Percentiles rank a stretch among this genome's conserved stretches.
These are phyloP conservation scores for Fusarium humuli DNA, from an alignment of 2,329 filamentous ascomycete genomes.

Conservation along the genomic window DNA sequence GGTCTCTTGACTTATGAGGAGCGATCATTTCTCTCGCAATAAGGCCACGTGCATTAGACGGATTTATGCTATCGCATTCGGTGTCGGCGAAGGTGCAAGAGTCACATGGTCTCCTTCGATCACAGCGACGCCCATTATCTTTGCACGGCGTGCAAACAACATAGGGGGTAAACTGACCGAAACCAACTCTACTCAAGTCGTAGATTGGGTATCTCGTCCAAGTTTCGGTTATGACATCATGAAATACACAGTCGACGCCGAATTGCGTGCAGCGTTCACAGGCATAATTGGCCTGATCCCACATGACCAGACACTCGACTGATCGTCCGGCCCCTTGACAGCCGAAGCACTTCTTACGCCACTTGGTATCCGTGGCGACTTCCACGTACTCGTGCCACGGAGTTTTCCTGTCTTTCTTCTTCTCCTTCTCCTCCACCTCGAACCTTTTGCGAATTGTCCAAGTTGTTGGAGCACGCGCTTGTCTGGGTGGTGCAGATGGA, in stretches of 20 bases:
- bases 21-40: background rate
- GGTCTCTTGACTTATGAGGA: too few relatives aligned
- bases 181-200: slow-evolving; percentile 49
- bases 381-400: slow-evolving; percentile 16
- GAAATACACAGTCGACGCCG: slow-evolving; percentile 47
- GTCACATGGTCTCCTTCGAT: slow-evolving; percentile 54
- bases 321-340: slow-evolving; percentile 4
- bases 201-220: slow-evolving; percentile 31
- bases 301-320: slow-evolving; percentile 12
- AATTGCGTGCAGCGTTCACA: slow-evolving; percentile 46
- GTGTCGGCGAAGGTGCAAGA: slow-evolving; percentile 41
- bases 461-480: background rate
- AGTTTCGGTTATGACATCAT: background rate
- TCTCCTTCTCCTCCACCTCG: background rate
- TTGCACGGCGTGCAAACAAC: slow-evolving; percentile 36
- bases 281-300: slow-evolving; percentile 1
- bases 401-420: background rate
- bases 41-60: slow-evolving; percentile 3
- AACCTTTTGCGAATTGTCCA: slow-evolving; percentile 16
- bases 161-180: slow-evolving; percentile 48
- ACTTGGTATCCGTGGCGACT: background rate
- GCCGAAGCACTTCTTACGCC: slow-evolving; percentile 25
- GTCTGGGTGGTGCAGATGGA: background rate
- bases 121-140: slow-evolving; percentile 45
- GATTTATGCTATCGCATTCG: slow-evolving; percentile 7